Base-by-base conservation (phyloP, 164 flowering plant species). In the Liriodendron chinense region DNA sequence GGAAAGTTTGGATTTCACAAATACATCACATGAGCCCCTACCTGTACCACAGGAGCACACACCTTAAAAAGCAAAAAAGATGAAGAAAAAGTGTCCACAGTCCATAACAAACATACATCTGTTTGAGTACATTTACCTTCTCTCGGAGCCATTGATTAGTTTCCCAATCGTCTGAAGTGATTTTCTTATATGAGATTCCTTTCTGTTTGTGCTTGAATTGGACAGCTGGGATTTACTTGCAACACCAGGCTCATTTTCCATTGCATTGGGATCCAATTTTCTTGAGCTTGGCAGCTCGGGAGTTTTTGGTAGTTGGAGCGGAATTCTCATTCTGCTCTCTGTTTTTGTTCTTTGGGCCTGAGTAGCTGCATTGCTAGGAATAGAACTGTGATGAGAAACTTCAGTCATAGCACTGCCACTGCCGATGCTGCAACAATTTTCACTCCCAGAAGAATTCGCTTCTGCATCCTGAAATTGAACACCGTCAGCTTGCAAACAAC, bases 151-250 rank as follows among this genome's bases (percentile, higher is more conserved):
- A 80, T 86, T 87, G 5, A 96, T 90, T 64, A 94, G 75, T 78
- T 89, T 95, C 78, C 99, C 98, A 48, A 94, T 88, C 24, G 89
- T 85, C 28, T 89, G 84, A 61, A 96, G 82, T 49, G 99, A 92
- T 80, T 85, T 94, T 77, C 85, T 85, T 72, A 96, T 84, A 26
- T 90, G 97, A 53, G 96, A 92, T 68, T 88, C 87, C 80, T 91
- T 92, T 62, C 82, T 87, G 74, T 73, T 81, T 8, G 80, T 67
- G 63, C 67, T 73, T 65, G 70, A 47, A 56, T 73, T 72, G 47
- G 87, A 78, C 24, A 82, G 83, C 63, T 74, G 87, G 61, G 73
- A 70, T 22, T 87, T 87, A 7, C 73, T 75, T n/a, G 79, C 62
- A 72, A 73, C 23, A 20, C 73, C 69, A 18, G 78, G 73, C 65